Evolutionary conservation across 805 yeast species (phyloP).

Genomic region (Henningerozyma blattae): DNA sequence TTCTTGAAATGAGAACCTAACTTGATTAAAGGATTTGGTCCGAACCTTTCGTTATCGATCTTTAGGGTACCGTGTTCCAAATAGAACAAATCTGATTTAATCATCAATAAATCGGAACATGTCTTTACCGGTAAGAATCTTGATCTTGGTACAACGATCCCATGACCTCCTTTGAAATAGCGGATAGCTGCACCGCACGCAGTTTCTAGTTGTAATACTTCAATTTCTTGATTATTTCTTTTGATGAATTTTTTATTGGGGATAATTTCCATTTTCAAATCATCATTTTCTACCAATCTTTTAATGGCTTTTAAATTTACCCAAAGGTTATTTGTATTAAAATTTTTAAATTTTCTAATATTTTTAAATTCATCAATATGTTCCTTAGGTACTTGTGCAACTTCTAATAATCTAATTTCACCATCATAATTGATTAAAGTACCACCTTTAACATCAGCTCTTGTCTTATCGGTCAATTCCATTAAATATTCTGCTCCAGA

Average conservation of each 20-base stretch:
- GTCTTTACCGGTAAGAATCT: slow-evolving; percentile 97
- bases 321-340: slow-evolving; percentile 97
- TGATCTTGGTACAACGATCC: slow-evolving; percentile 95
- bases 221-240: slow-evolving; percentile 61
- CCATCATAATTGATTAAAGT: slow-evolving; percentile 94
- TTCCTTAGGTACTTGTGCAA: slow-evolving; percentile 90
- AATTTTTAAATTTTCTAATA: slow-evolving; percentile 92
- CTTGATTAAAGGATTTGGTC: slow-evolving; percentile 85
- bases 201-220: slow-evolving; percentile 90
- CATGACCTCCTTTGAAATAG: slow-evolving; percentile 88
- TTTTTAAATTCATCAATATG: slow-evolving; percentile 97
- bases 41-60: slow-evolving; percentile 74
- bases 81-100: slow-evolving; percentile 84
- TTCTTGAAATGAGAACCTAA: slow-evolving; percentile 94
- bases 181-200: slow-evolving; percentile 99
- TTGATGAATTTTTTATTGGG: slow-evolving; percentile 83
- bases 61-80: slow-evolving; percentile 84
- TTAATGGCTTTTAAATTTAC: slow-evolving; percentile 88
- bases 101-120: slow-evolving; percentile 84
- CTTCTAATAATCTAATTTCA: slow-evolving; percentile 83
- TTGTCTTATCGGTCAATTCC: slow-evolving; percentile 97
- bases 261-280: slow-evolving; percentile 81
- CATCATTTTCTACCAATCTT: slow-evolving; percentile 73
- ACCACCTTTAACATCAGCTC: slow-evolving; percentile 99
- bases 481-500: slow-evolving; percentile 86